Evolutionary conservation across 2,329 filamentous ascomycete species (phyloP).

Genomic region (Aspergillus puulaauensis): DNA sequence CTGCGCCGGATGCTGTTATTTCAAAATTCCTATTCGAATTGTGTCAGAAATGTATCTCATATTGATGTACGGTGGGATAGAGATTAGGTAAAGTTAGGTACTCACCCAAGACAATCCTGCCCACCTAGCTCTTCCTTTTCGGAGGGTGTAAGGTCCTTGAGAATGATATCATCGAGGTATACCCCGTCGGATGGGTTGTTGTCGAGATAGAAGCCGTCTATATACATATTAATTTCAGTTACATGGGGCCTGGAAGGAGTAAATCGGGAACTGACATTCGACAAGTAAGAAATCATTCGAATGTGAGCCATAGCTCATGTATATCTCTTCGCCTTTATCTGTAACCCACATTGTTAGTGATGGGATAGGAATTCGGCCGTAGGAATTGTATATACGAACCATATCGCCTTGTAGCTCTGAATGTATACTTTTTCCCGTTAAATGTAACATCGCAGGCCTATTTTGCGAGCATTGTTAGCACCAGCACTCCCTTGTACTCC

Average conservation of each 20-base stretch:
- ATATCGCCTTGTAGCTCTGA: slow-evolving; percentile 25
- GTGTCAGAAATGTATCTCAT: background rate
- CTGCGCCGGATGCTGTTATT: slow-evolving; percentile 27
- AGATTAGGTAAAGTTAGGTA: background rate
- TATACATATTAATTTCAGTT: background rate
- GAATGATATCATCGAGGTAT: slow-evolving; percentile 37
- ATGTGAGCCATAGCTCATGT: slow-evolving; percentile 40
- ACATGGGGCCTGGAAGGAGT: background rate
- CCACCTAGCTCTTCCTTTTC: slow-evolving; percentile 24
- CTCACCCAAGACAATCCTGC: slow-evolving; percentile 28
- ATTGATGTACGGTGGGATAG: background rate
- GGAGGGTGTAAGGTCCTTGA: slow-evolving; percentile 20
- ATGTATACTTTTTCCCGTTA: slow-evolving; percentile 25
- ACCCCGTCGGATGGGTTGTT: slow-evolving; percentile 34
- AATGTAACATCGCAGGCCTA: slow-evolving; percentile 30
- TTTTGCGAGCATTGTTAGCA: background rate
- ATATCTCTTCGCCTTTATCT: slow-evolving; percentile 40
- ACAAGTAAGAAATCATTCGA: slow-evolving; percentile 37
- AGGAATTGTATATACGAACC: slow-evolving; percentile 17
- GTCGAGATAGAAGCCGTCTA: slow-evolving; percentile 39
- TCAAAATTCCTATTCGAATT: slow-evolving; percentile 29
- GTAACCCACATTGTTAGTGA: background rate
- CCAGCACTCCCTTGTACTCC: background rate
- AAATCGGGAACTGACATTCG: slow-evolving; percentile 30
- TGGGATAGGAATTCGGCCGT: background rate